These are phyloP conservation scores for Clavispora vitiphila DNA, from an alignment of 805 yeast genomes.

Conservation along the genomic window DNA sequence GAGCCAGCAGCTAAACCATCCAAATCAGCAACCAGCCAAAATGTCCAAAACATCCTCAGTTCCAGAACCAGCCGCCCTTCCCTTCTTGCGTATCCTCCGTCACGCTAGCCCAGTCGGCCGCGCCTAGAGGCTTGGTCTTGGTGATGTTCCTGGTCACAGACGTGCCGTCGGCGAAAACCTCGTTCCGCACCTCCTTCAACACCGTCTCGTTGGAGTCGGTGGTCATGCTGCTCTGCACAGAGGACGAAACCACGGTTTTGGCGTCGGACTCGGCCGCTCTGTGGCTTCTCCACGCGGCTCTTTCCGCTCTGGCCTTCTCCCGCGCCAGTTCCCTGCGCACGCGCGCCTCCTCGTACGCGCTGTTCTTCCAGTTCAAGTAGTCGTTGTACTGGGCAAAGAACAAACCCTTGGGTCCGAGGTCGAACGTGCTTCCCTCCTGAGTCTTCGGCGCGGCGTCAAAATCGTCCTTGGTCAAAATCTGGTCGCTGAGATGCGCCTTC, in stretches of 20 bases:
- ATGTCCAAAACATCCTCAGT: not conserved
- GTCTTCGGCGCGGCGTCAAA: conserved; percentile 28
- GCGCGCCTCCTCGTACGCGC: conserved; percentile 45
- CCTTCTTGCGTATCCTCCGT: conserved; percentile 19
- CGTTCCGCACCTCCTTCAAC: conserved; percentile 28
- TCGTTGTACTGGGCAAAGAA: conserved; percentile 65
- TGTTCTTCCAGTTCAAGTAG: conserved; percentile 61
- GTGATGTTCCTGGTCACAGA: conserved; percentile 24
- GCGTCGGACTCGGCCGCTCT: not conserved
- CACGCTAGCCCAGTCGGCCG: conserved; percentile 29
- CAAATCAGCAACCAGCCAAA: too few relatives aligned
- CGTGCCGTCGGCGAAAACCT: conserved; percentile 35
- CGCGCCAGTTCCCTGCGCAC: conserved; percentile 23
- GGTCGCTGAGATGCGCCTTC: conserved; percentile 20
- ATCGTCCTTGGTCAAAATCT: conserved; percentile 53
- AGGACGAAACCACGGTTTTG: conserved; percentile 21
- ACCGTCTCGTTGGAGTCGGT: conserved; percentile 25
- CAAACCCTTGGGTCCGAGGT: conserved; percentile 47
- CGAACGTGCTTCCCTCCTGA: conserved; percentile 17
- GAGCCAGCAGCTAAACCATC: too few relatives aligned
- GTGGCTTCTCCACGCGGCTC: not conserved
- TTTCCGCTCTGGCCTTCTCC: not conserved
- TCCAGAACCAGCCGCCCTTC: conserved; percentile 24
- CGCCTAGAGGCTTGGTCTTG: conserved; percentile 30
- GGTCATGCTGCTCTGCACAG: conserved; percentile 21